phyloP scores from a whole-genome alignment of 2,329 filamentous ascomycete genomes.

The Elsinoe arachidis region DNA sequence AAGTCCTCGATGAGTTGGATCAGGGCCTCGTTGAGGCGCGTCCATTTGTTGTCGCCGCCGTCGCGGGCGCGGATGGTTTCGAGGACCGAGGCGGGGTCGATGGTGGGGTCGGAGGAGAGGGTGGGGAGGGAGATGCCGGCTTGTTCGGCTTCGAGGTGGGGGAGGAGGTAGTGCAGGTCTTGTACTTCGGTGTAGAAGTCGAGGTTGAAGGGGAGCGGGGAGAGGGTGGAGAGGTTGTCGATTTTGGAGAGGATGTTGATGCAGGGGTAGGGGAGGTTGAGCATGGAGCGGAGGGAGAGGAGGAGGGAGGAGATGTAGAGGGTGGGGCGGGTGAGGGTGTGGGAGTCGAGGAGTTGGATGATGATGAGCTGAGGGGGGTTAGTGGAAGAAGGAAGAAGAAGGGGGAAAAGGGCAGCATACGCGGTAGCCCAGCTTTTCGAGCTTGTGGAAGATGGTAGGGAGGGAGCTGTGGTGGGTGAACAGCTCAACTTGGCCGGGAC shows the following conservation, averaged over 20 bases:
- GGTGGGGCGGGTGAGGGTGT: slow-evolving; percentile 85
- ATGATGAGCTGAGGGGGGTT: slow-evolving; percentile 64
- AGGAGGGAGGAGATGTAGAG: slow-evolving; percentile 92
- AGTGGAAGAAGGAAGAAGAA: slow-evolving; percentile 18
- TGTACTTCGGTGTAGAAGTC: slow-evolving; percentile 98
- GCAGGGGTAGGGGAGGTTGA: slow-evolving; percentile 94
- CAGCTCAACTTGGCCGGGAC: slow-evolving; percentile 91
- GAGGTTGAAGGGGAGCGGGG: slow-evolving; percentile 84
- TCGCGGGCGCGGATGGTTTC: slow-evolving; percentile 32
- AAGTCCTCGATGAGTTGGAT: slow-evolving; percentile 83
- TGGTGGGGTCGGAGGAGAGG: slow-evolving; percentile 24
- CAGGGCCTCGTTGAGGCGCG: slow-evolving; percentile 76
- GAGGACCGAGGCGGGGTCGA: slow-evolving; percentile 14
- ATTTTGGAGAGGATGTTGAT: slow-evolving; percentile 97
- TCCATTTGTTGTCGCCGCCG: slow-evolving; percentile 54
- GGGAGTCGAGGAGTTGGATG: slow-evolving; percentile 87
- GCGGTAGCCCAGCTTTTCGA: slow-evolving; percentile 87
- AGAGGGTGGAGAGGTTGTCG: slow-evolving; percentile 67
- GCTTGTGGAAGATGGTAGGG: slow-evolving; percentile 79
- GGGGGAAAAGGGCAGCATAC: slow-evolving; percentile 46
- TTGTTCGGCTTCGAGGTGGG: slow-evolving; percentile 70
- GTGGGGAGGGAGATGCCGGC: slow-evolving; percentile 34
- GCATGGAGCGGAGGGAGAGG: slow-evolving; percentile 88
- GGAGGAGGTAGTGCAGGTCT: slow-evolving; percentile 75
- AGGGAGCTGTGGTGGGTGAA: slow-evolving; percentile 92